Evolutionary conservation across 768 basidiomycete species (phyloP).

Genomic region (Boletus rubroflammeus): DNA sequence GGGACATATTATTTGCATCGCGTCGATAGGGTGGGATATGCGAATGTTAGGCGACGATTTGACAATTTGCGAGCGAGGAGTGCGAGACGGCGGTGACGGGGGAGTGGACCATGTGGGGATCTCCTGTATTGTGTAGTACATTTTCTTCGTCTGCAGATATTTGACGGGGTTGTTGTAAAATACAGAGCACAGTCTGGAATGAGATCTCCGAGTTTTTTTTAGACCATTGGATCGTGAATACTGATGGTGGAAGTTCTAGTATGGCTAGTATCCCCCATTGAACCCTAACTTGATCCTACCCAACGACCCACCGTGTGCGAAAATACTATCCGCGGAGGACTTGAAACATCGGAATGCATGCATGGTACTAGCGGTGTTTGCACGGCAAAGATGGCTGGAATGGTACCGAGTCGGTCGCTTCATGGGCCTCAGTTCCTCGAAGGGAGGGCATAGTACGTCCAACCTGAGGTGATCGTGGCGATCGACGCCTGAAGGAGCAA

Average conservation of each 20-base stretch:
- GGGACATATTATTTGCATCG: conserved; percentile 75
- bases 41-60: conserved; percentile 52
- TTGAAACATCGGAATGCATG: not conserved
- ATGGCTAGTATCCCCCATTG: not conserved
- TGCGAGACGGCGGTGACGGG: conserved; percentile 22
- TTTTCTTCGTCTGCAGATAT: not conserved
- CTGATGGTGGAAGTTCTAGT: not conserved
- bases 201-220: no score
- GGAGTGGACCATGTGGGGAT: not conserved
- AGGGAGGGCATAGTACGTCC: no score
- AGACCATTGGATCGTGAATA: not conserved
- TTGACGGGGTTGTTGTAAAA: not conserved
- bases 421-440: not conserved
- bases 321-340: not conserved
- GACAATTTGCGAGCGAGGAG: conserved; percentile 43
- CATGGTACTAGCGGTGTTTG: not conserved
- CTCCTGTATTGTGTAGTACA: not conserved
- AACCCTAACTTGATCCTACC: not conserved
- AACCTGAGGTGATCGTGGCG: no score
- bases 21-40: conserved; percentile 71
- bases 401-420: not conserved
- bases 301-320: not conserved
- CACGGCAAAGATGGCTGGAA: not conserved
- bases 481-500: no score
- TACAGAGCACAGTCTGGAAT: not conserved